Conservation (phyloP, 768 basidiomycete genomes). For the Auricularia sp. region DNA sequence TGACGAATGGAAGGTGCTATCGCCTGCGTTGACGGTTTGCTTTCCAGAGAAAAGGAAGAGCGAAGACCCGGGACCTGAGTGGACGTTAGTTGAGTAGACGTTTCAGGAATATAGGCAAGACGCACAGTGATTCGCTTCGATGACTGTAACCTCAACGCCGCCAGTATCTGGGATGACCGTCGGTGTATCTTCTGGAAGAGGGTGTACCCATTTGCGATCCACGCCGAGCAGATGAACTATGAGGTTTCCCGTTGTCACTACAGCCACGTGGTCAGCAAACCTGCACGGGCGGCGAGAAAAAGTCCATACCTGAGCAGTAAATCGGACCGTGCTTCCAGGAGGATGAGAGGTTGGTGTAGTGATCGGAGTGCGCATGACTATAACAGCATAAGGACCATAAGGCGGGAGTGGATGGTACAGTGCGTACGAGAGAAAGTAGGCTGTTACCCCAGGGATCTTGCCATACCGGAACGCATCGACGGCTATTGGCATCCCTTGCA, state of each 20-base stretch:
- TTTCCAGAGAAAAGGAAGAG: slow-evolving; percentile 89
- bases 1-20: slow-evolving; percentile 61
- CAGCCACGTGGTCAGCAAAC: slow-evolving; percentile 2
- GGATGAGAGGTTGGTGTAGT: slow-evolving; percentile 85
- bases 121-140: slow-evolving; percentile 94
- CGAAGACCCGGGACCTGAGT: slow-evolving; percentile 69
- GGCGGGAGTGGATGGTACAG: slow-evolving; percentile 8
- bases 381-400: slow-evolving; percentile 1
- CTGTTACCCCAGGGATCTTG: slow-evolving; percentile 74
- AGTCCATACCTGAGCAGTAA: slow-evolving; percentile 64
- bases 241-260: slow-evolving; percentile 77
- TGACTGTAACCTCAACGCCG: slow-evolving; percentile 81
- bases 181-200: slow-evolving; percentile 71
- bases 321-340: slow-evolving; percentile 88
- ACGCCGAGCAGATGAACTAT: slow-evolving; percentile 88
- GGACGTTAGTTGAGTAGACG: background rate
- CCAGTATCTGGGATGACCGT: slow-evolving; percentile 69
- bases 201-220: slow-evolving; percentile 78
- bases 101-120: background rate
- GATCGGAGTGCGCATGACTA: slow-evolving; percentile 95
- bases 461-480: slow-evolving; percentile 98
- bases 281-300: background rate
- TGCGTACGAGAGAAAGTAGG: slow-evolving; percentile 82
- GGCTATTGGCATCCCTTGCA: slow-evolving; percentile 95
- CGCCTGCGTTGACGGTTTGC: slow-evolving; percentile 84